phyloP scores from a whole-genome alignment of 2,329 filamentous ascomycete genomes.

The Trichoderma sp. region DNA sequence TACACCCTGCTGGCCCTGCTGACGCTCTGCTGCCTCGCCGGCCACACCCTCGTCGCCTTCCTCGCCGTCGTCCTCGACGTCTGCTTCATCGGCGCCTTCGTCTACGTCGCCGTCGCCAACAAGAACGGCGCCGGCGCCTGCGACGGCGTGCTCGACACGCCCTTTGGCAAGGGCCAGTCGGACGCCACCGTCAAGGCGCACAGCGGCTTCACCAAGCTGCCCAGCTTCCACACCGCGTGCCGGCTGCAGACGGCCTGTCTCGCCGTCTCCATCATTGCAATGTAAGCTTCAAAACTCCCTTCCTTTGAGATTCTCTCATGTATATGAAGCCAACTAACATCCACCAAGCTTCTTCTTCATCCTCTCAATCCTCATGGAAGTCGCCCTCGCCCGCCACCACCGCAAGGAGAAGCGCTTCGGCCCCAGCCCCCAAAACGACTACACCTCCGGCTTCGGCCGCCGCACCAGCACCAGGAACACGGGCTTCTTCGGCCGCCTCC shows the following conservation, averaged over 20 bases:
- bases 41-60: constrained; percentile 70
- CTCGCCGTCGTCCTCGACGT: constrained; percentile 76
- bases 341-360: constrained; percentile 69
- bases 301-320: no score
- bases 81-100: constrained; percentile 73
- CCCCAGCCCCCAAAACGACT: constrained; percentile 52
- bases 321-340: background rate
- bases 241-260: constrained; percentile 75
- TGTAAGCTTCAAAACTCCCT: constrained; percentile 58
- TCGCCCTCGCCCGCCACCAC: constrained; percentile 69
- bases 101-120: constrained; percentile 79
- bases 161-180: constrained; percentile 66
- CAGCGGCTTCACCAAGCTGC: constrained; percentile 52
- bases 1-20: constrained; percentile 75
- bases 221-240: constrained; percentile 62
- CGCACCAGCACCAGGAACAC: constrained; percentile 30
- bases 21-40: constrained; percentile 78
- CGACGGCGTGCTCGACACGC: constrained; percentile 60
- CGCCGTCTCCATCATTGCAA: constrained; percentile 74
- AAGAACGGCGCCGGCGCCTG: constrained; percentile 69
- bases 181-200: constrained; percentile 51
- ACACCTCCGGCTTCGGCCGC: constrained; percentile 58
- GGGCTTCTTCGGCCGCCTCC: constrained; percentile 41
- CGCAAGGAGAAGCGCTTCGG: constrained; percentile 74
- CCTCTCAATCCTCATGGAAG: constrained; percentile 68